Percentiles rank a stretch among this genome's conserved stretches.
These are phyloP conservation scores for Daldinia childiae DNA, from an alignment of 495 filamentous ascomycete genomes.

Conservation along the genomic window DNA sequence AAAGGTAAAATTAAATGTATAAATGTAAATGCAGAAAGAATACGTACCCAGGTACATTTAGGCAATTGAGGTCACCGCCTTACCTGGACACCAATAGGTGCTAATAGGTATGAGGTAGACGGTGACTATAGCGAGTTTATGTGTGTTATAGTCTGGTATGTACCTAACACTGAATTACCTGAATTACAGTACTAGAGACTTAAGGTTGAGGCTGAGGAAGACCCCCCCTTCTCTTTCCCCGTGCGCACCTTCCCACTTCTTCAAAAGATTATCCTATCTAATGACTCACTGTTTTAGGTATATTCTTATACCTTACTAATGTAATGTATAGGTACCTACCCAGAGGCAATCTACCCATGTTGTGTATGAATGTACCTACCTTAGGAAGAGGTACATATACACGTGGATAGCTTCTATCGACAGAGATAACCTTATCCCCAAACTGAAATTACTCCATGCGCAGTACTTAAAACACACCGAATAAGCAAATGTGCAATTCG, in stretches of 20 bases:
- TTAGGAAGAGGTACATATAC: too few relatives aligned
- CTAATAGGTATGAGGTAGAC: neutral
- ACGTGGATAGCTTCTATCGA: too few relatives aligned
- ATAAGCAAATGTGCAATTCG: neutral
- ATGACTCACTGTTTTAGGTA: too few relatives aligned
- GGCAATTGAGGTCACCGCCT: neutral
- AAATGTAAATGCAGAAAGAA: neutral
- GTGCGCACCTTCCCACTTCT: neutral
- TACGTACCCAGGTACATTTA: neutral
- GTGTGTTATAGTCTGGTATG: neutral
- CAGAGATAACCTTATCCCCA: too few relatives aligned
- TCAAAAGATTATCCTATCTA: neutral
- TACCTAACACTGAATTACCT: neutral
- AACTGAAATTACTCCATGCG: too few relatives aligned
- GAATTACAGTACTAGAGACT: neutral
- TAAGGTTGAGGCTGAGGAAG: conserved; percentile 1
- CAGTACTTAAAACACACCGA: too few relatives aligned
- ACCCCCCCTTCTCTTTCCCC: neutral
- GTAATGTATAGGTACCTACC: too few relatives aligned
- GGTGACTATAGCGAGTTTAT: neutral
- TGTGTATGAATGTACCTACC: too few relatives aligned
- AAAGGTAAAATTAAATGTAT: neutral
- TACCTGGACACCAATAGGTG: neutral
- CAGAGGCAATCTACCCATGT: too few relatives aligned
- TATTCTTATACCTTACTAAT: too few relatives aligned